Percentiles rank a stretch among this genome's conserved stretches.
These are phyloP conservation scores for Nannochloropsis granulata DNA, from an alignment of 108 stramenopile genomes.

Conservation along the genomic window DNA sequence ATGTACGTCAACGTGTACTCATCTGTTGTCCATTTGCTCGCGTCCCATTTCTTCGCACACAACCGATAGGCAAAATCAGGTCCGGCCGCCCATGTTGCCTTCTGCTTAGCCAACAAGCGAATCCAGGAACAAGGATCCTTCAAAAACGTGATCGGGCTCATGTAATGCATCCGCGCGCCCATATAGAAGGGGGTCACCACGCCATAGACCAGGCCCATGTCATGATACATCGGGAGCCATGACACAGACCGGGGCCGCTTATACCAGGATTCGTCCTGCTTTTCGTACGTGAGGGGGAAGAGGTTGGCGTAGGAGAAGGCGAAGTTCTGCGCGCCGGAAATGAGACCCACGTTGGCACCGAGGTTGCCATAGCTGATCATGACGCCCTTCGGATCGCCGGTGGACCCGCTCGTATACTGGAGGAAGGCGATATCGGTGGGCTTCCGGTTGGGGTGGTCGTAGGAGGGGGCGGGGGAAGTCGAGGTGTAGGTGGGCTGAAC, in stretches of 20 bases:
- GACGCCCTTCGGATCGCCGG: constrained; percentile 1
- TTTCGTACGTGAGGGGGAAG: not conserved
- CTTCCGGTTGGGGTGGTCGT: not conserved
- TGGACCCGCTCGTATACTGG: constrained; percentile 2
- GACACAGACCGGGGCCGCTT: not conserved
- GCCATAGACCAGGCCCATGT: not conserved
- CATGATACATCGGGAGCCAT: constrained; percentile 12
- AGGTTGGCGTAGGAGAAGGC: not conserved
- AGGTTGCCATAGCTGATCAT: not conserved
- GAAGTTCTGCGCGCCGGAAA: not conserved
- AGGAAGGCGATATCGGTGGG: constrained; percentile 2
- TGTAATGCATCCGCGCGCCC: not conserved
- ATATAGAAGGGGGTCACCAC: not conserved
- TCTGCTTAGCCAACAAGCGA: not conserved
- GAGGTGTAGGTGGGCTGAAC: not conserved
- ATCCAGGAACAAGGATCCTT: not conserved
- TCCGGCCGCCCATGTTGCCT: not conserved
- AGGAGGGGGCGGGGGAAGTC: not conserved
- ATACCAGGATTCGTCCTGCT: not conserved
- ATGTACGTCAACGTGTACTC: not conserved
- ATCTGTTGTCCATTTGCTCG: not conserved
- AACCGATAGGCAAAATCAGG: constrained; percentile 1
- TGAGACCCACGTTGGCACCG: not conserved
- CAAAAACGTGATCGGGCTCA: not conserved
- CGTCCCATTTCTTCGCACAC: not conserved